Conservation (phyloP, 139 green algal species). For the Tetradesmus obliquus region DNA sequence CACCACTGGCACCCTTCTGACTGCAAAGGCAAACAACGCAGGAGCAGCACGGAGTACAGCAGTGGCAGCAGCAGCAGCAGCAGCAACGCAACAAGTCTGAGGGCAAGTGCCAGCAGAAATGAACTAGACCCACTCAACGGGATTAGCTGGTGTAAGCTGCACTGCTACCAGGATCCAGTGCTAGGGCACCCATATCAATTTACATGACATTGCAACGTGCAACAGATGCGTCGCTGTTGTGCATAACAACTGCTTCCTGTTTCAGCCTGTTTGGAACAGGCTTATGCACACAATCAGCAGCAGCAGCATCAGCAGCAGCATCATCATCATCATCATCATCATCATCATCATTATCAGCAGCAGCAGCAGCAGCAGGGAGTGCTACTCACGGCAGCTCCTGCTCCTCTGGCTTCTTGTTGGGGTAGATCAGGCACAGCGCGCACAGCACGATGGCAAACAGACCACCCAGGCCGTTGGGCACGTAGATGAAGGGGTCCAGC, state of each 20-base stretch:
- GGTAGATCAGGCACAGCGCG: slow-evolving; percentile 44
- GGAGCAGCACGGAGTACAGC: too few relatives aligned
- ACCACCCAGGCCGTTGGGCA: slow-evolving; percentile 66
- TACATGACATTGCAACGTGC: too few relatives aligned
- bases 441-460: slow-evolving; percentile 45
- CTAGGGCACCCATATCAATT: too few relatives aligned
- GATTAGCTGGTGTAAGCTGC: too few relatives aligned
- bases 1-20: not conserved
- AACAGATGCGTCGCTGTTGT: too few relatives aligned
- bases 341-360: not conserved
- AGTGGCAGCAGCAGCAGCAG: not conserved
- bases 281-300: too few relatives aligned
- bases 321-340: too few relatives aligned
- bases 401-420: slow-evolving; percentile 20
- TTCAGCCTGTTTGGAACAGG: too few relatives aligned
- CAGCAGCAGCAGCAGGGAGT: not conserved
- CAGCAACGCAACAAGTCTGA: not conserved
- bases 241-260: too few relatives aligned
- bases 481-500: slow-evolving; percentile 66
- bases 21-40: not conserved
- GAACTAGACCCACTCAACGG: not conserved
- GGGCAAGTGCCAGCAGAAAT: too few relatives aligned
- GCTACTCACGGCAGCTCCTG: slow-evolving; percentile 24
- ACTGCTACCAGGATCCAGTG: too few relatives aligned
- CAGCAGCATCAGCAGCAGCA: too few relatives aligned